Base-by-base conservation (phyloP, 441 rosid species). In the Raphanus hybrid region DNA sequence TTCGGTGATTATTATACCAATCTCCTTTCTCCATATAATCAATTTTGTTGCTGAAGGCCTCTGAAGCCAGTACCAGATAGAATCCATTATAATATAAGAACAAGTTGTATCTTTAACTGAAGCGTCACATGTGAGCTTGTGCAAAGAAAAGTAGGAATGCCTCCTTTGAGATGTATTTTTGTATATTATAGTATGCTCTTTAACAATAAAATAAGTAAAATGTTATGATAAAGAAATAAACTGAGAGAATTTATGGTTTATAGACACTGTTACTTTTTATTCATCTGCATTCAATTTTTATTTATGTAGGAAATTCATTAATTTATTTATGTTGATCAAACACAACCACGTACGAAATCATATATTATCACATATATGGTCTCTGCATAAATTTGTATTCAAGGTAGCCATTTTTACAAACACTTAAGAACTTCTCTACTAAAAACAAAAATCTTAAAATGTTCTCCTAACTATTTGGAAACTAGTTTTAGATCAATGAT, bases 101-200 rank as follows among this genome's bases (percentile, higher is more conserved):
- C 62, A 18, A 62, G 79, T 65, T 43, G 67, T 64, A 77, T 76
- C 81, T 77, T 71, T 77, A 20, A 27, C 26, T 65, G 41, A 43
- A 34, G 3, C 4, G 62, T 78, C 81, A 66, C 76, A 71, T 78
- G 81, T 48, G 20, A 71, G 73, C 76, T 48, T 66, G 62, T 71
- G 73, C 55, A 71, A 58, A 65, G 43, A 32, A 58, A 64, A 43
- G 71, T 64, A 76, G 18, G 34, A 50, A 10, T 37, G 41, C 66
- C 57, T 69, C 45, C 11, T 61, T 9, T n/a, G 8, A 69, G 54
- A 66, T 54, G 63, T 26, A 1, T 3, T 69, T 41, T 23, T 18
- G 23, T 12, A 59, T 32, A 75, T 39, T 20, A 12, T n/a, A 37
- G 34, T 64, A 35, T 73, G 10, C n/a, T 62, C 64, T 62, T 62